Conservation (phyloP, 352 stramenopile species). For the Phytopythium cucurbitacearum region DNA sequence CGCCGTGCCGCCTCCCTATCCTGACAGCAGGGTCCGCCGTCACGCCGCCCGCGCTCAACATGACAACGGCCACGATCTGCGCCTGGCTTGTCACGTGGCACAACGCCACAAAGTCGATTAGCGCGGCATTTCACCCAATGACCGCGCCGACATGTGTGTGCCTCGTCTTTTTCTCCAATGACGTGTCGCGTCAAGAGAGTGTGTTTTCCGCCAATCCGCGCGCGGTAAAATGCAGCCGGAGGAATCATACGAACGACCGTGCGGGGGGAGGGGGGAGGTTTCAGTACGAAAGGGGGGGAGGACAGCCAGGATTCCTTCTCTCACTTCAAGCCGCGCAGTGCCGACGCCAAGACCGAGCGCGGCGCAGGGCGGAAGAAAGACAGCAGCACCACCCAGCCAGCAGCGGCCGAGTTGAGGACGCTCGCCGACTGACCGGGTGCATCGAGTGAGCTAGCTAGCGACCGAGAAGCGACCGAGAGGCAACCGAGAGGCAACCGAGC, state of each 20-base stretch:
- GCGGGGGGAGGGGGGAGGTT: background rate
- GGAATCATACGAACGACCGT: background rate
- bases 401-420: background rate
- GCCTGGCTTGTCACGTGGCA: too few relatives aligned
- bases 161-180: background rate
- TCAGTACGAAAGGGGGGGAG: background rate
- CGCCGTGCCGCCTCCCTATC: too few relatives aligned
- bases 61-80: too few relatives aligned
- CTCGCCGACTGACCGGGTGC: too few relatives aligned
- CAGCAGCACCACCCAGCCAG: background rate
- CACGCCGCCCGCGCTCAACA: too few relatives aligned
- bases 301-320: conserved; percentile 6
- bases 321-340: conserved; percentile 8
- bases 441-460: background rate
- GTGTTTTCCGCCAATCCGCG: conserved; percentile 3
- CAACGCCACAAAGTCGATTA: too few relatives aligned
- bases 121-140: background rate
- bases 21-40: too few relatives aligned
- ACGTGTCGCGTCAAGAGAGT: background rate
- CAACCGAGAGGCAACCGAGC: background rate
- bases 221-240: background rate
- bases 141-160: too few relatives aligned
- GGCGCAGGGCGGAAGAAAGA: background rate
- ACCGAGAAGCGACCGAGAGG: conserved; percentile 1
- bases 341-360: background rate